Evolutionary conservation across 2,329 filamentous ascomycete genomes (phyloP), one percentile per base, ranked within the genome.

Genomic region (Aureobasidium vineae): DNA sequence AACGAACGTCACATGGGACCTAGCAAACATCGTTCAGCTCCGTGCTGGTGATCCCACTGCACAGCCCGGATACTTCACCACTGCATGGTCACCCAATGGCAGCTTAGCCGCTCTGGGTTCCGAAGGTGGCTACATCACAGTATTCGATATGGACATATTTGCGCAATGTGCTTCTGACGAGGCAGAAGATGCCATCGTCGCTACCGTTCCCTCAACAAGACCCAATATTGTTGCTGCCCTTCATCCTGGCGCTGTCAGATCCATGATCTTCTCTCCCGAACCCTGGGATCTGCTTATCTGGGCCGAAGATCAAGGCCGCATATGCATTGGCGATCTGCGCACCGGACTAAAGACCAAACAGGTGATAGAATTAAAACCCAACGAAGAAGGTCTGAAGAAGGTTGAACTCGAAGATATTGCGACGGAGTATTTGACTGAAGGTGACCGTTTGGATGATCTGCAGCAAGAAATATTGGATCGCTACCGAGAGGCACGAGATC

Each of bases 271-370:
- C 75, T 92, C 91, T 5, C 93, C 94, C 0, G 90, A 90, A 1
- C 91, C 93, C 0, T 94, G 89, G 82, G 94, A 97, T 74, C 85
- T 99, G 21, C 81, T 99, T 47, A 90, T 96, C 7, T 98, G 95
- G 93, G 91, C 92, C 10, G 95, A 99, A 77, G 91, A 97, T 72
- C 88, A 90, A 69, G 90, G 89, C 3, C 83, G 87, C 66, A 82
- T 93, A 19, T 91, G 90, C 43, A 82, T 94, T 45, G 89, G 89
- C 5, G 91, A 95, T 76, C 79, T 91, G 59, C 84, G 90, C 36
- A 85, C 82, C 70, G 85, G 88, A 26, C 87, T 91, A 69, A 80
- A 84, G 54, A 83, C 86, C 61, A 86, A 88, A 53, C 91, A 95
- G 74, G 83, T 90, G 38, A 80, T 95, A 36, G 79, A 84, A 33